phyloP scores from a whole-genome alignment of 306 rosid genomes.

The Quercus variabilis region DNA sequence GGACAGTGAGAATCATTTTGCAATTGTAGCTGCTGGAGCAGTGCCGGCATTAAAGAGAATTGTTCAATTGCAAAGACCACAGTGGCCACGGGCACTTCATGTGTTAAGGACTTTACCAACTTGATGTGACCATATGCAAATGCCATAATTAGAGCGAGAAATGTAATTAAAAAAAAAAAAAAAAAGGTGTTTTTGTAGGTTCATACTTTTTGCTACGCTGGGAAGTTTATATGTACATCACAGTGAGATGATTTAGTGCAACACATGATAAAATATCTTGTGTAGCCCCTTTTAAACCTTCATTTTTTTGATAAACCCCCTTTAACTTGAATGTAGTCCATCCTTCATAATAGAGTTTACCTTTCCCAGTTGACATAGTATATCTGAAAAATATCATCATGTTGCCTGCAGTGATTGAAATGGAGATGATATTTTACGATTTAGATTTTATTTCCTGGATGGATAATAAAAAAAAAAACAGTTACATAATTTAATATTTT shows the following conservation, averaged over 20 bases:
- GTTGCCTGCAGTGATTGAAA: no score
- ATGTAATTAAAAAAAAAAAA: background rate
- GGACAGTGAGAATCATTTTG: slow-evolving; percentile 73
- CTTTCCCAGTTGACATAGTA: no score
- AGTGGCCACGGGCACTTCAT: slow-evolving; percentile 75
- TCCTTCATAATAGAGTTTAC: background rate
- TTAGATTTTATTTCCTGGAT: no score
- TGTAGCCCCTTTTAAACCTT: background rate
- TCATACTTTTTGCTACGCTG: background rate
- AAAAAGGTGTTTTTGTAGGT: background rate
- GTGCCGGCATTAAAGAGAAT: slow-evolving; percentile 60
- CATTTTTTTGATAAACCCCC: no score
- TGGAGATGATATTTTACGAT: no score
- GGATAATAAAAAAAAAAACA: no score
- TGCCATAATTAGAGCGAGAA: background rate
- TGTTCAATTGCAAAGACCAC: slow-evolving; percentile 55
- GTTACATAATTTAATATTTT: no score
- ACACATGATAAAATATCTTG: background rate
- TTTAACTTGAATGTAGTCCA: background rate
- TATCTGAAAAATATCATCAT: no score
- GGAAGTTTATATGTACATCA: background rate
- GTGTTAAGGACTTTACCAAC: slow-evolving; percentile 65
- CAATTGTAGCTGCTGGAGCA: slow-evolving; percentile 70
- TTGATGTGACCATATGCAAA: background rate
- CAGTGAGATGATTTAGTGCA: background rate